A percentile compares a stretch with the other conserved stretches of the same genome.
phyloP scores from a whole-genome alignment of 345 rosid genomes.

The Chamaenerion angustifolium region DNA sequence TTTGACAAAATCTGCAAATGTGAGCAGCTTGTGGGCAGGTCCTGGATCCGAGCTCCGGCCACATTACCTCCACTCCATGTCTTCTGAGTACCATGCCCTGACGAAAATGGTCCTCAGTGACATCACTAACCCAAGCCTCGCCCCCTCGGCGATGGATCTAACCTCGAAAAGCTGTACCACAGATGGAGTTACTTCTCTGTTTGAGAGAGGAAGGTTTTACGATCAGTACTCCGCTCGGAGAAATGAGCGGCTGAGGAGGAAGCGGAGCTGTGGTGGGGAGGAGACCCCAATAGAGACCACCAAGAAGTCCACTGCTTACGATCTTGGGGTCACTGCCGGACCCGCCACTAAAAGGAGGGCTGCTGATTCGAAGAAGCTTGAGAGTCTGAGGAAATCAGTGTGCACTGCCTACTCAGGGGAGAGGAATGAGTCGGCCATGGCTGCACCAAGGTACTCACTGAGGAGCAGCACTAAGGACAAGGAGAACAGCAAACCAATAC shows the following conservation, averaged over 20 bases:
- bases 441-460: conserved; percentile 47
- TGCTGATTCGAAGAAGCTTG: conserved; percentile 26
- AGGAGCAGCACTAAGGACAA: conserved; percentile 50
- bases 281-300: conserved; percentile 2
- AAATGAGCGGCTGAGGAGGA: conserved; percentile 68
- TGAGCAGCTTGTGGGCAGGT: conserved; percentile 14
- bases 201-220: conserved; percentile 80
- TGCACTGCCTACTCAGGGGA: conserved; percentile 31
- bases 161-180: conserved; percentile 1
- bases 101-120: conserved; percentile 39
- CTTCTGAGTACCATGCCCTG: conserved; percentile 49
- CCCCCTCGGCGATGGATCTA: neutral
- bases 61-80: conserved; percentile 36
- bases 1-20: conserved; percentile 37
- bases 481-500: conserved; percentile 59
- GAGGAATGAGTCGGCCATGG: conserved; percentile 11
- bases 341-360: conserved; percentile 38
- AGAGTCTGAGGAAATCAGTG: conserved; percentile 40
- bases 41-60: conserved; percentile 35
- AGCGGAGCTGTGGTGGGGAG: conserved; percentile 24
- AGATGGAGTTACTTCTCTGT: conserved; percentile 24
- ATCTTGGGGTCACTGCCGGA: conserved; percentile 53
- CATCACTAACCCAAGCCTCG: conserved; percentile 16
- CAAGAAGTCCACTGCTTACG: conserved; percentile 18
- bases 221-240: conserved; percentile 72